Evolutionary conservation across 1,139 yeast genomes (phyloP).

Genomic region (Williopsis jadinii): DNA sequence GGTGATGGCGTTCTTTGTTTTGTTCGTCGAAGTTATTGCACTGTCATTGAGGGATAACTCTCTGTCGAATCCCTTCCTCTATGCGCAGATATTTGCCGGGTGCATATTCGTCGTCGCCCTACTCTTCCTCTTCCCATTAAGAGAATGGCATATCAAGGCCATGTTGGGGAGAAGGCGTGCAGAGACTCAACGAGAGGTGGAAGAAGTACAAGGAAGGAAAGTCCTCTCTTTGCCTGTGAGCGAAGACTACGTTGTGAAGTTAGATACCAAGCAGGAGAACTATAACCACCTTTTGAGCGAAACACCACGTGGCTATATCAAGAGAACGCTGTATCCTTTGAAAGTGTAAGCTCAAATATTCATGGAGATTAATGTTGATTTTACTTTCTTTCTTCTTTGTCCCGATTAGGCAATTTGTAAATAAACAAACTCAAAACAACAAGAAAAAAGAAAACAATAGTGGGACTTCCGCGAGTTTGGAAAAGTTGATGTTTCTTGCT

Average conservation of each 20-base stretch:
- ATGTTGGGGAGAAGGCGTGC: constrained; percentile 2
- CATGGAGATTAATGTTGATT: not conserved
- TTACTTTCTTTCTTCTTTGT: too few relatives aligned
- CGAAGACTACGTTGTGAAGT: not conserved
- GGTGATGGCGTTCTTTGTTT: constrained; percentile 35
- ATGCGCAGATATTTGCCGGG: constrained; percentile 59
- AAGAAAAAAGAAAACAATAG: not conserved
- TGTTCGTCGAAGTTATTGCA: constrained; percentile 48
- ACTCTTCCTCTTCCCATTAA: constrained; percentile 26
- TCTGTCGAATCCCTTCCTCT: constrained; percentile 39
- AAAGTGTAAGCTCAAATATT: constrained; percentile 8
- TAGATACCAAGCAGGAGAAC: constrained; percentile 1
- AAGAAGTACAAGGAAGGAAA: constrained; percentile 1
- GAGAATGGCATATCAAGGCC: constrained; percentile 26
- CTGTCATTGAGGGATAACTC: constrained; percentile 35
- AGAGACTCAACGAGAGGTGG: constrained; percentile 2
- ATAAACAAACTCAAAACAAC: not conserved
- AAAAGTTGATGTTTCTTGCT: too few relatives aligned
- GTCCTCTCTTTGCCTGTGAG: constrained; percentile 1
- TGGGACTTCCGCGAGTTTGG: too few relatives aligned
- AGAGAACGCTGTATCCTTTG: constrained; percentile 15
- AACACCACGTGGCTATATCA: constrained; percentile 6
- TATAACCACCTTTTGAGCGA: constrained; percentile 8
- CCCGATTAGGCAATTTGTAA: constrained; percentile 1
- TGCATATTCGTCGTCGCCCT: constrained; percentile 34